Evolutionary conservation across 2,329 filamentous ascomycete species (phyloP).

Genomic region (Xylariaceae sp.): DNA sequence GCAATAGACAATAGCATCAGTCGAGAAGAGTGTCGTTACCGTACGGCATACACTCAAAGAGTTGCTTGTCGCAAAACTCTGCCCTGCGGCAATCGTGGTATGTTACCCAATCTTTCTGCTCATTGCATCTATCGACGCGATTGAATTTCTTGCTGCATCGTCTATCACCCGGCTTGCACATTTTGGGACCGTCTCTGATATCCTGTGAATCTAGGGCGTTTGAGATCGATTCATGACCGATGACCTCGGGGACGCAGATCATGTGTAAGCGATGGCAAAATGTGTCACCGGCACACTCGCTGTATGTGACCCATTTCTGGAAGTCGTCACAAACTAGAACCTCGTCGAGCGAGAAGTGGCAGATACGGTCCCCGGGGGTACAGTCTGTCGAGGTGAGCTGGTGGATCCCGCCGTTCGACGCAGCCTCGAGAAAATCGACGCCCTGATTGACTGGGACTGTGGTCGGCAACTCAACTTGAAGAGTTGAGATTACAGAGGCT

Average conservation of each 20-base stretch:
- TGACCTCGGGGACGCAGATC: slow-evolving; percentile 6
- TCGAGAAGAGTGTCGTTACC: neutral
- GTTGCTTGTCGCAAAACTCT: neutral
- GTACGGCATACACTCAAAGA: slow-evolving; percentile 13
- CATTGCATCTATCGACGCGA: slow-evolving; percentile 16
- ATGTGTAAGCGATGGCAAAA: slow-evolving; percentile 16
- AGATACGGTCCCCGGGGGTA: slow-evolving; percentile 12
- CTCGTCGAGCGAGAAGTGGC: neutral
- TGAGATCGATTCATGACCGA: neutral
- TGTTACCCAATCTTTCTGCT: slow-evolving; percentile 9
- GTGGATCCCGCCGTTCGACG: neutral
- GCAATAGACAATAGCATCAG: neutral
- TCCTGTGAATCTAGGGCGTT: neutral
- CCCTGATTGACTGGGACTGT: neutral
- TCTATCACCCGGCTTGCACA: slow-evolving; percentile 15
- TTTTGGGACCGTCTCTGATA: no score
- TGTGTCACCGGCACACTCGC: neutral
- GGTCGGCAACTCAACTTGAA: neutral
- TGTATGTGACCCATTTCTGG: slow-evolving; percentile 9
- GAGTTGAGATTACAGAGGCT: neutral
- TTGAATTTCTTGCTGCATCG: slow-evolving; percentile 9
- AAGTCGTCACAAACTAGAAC: slow-evolving; percentile 11
- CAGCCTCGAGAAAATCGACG: neutral
- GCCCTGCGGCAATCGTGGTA: slow-evolving; percentile 17
- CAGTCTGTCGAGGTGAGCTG: neutral